These are phyloP conservation scores for Nitzschia sp. DNA, from an alignment of 108 stramenopile genomes.

Conservation along the genomic window DNA sequence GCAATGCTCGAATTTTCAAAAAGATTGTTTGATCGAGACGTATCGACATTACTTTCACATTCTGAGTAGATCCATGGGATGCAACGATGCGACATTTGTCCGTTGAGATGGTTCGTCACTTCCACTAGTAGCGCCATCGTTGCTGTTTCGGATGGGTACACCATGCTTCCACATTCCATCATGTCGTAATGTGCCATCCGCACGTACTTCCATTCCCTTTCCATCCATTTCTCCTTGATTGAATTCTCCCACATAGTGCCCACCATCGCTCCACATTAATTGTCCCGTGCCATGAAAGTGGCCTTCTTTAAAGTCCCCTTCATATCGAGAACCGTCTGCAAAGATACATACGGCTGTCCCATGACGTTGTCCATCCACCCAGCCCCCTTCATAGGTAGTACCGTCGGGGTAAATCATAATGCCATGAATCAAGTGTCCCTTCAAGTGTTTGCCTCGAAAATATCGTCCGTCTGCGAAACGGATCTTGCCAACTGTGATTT, in stretches of 20 bases:
- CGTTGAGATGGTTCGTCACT: too few relatives aligned
- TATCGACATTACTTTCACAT: too few relatives aligned
- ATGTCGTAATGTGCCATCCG: slow-evolving; percentile 37
- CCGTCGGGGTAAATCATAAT: slow-evolving; percentile 11
- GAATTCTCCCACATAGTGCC: slow-evolving; percentile 47
- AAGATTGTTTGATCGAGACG: too few relatives aligned
- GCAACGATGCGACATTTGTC: too few relatives aligned
- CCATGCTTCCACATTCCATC: slow-evolving; percentile 40
- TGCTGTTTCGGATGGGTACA: slow-evolving; percentile 26
- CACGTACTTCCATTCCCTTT: slow-evolving; percentile 33
- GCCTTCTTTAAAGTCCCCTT: slow-evolving; percentile 40
- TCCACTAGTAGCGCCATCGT: too few relatives aligned
- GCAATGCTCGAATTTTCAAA: too few relatives aligned
- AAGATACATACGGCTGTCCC: slow-evolving; percentile 35
- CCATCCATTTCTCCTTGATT: slow-evolving; percentile 42
- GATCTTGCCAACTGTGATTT: not conserved
- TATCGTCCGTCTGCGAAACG: not conserved
- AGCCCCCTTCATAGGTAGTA: slow-evolving; percentile 11
- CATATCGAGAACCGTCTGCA: slow-evolving; percentile 27
- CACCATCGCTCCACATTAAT: slow-evolving; percentile 44
- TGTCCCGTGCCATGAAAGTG: slow-evolving; percentile 37
- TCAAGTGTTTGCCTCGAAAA: slow-evolving; percentile 12
- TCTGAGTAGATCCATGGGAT: too few relatives aligned
- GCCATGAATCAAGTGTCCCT: not conserved
- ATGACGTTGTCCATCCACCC: slow-evolving; percentile 15